Evolutionary conservation across 306 rosid genomes (phyloP).

Genomic region (Inga laurina): DNA sequence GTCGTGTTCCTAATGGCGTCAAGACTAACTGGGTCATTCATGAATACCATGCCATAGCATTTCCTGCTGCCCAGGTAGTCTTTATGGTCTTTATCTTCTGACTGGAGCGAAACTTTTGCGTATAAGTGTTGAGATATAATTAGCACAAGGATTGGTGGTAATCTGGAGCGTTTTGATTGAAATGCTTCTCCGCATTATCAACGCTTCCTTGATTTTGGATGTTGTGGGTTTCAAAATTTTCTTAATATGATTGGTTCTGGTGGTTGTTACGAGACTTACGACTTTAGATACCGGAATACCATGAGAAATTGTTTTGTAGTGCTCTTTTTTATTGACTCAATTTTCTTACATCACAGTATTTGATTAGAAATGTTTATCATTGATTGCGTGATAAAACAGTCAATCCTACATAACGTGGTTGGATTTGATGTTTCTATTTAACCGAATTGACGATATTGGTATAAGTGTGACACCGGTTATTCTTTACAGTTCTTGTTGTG

Average conservation of each 20-base stretch:
- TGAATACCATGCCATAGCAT: slow-evolving; percentile 46
- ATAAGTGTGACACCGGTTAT: not conserved
- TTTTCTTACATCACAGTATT: too few species aligned
- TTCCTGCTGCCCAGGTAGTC: slow-evolving; percentile 41
- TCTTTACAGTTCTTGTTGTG: not conserved
- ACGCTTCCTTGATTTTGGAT: not conserved
- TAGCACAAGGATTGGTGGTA: not conserved
- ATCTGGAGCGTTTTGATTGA: not conserved
- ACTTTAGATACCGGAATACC: not conserved
- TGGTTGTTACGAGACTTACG: not conserved
- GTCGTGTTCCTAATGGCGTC: slow-evolving; percentile 31
- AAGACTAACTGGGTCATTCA: slow-evolving; percentile 68
- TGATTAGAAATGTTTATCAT: too few species aligned
- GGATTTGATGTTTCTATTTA: not conserved
- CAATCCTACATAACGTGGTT: not conserved
- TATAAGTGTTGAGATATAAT: not conserved
- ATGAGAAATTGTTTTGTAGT: not conserved
- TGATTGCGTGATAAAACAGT: too few species aligned
- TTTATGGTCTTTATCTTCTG: not conserved
- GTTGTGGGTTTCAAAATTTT: not conserved
- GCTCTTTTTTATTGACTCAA: not conserved
- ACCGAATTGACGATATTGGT: not conserved
- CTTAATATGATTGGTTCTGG: not conserved
- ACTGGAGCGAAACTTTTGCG: not conserved
- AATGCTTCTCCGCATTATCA: not conserved